Base-by-base conservation (phyloP, 495 filamentous ascomycete species). In the Xylaria bambusicola region DNA sequence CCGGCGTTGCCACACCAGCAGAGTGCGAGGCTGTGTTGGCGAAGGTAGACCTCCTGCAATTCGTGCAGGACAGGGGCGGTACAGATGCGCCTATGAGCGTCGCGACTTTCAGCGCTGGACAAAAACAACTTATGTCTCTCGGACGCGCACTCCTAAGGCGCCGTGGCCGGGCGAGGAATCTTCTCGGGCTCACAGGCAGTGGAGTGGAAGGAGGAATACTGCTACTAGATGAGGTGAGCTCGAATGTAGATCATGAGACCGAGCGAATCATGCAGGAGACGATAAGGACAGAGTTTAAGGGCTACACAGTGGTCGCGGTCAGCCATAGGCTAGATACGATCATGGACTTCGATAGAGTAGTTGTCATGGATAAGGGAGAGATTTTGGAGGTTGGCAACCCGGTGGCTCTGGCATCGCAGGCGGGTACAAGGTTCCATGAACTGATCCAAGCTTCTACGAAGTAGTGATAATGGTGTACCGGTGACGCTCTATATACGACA, bases 111-210 rank as follows among this genome's bases (percentile, higher is more conserved):
- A 85, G 80, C 0, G 79, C 82, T 46, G 87, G 87, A 0, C 86
- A 90, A 62, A 75, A 75, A 35, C 87, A 89, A 71, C 79, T 90
- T 4, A 80, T 89, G 62, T 82, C 80, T 60, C 75, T 90, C n/a
- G 84, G 81, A 3, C 76, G 86, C 2, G 86, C 83, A 0, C 69
- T 90, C 8, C 70, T 90, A 29, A 70, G 79, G 24, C 65, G 68
- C 3, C 48, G 71, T 21, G 33, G 67, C 3, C 56, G 72, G 13
- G 48, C 55, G 1, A 44, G 58, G 29, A 56, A 60, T 40, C 26
- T 44, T 6, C 45, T 31, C 1, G 52, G 61, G 42, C 52, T 65
- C 21, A 61, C 67, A 26, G 63, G 47, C 24, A 56, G 18, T 18
- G 62, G 56, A 54, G 58, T 44, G n/a, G 46, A 27, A 29, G 49